Conservation (phyloP, 2,329 filamentous ascomycete genomes). For the Neofusicoccum laricinum region DNA sequence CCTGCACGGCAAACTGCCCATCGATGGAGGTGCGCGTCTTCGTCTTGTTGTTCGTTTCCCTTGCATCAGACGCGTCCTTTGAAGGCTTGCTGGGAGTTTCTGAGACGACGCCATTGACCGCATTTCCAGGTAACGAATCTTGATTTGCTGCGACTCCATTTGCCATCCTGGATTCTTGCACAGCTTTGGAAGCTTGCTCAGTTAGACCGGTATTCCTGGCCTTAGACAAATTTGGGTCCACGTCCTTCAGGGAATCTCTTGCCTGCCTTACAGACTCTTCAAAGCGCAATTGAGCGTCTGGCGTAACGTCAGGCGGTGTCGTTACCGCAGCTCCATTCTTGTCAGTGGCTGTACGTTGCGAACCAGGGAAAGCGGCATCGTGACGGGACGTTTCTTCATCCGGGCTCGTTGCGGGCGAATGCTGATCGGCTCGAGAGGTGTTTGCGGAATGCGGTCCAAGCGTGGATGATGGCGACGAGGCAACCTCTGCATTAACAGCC, state of each 20-base stretch:
- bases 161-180: neutral
- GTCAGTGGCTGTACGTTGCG: conserved; percentile 29
- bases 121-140: neutral
- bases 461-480: conserved; percentile 62
- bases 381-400: conserved; percentile 56
- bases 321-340: neutral
- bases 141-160: neutral
- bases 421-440: conserved; percentile 66
- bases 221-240: neutral
- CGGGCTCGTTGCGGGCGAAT: conserved; percentile 71
- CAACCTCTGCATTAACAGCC: conserved; percentile 27
- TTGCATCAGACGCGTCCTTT: neutral
- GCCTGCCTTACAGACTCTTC: conserved; percentile 51
- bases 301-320: conserved; percentile 37
- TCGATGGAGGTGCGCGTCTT: neutral
- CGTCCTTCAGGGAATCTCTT: conserved; percentile 27
- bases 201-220: neutral
- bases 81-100: neutral
- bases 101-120: neutral
- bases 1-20: neutral
- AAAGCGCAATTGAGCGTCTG: conserved; percentile 58
- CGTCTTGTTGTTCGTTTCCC: neutral
- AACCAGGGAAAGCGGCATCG: conserved; percentile 11
- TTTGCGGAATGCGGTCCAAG: conserved; percentile 66
- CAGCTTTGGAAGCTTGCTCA: neutral